phyloP scores from a whole-genome alignment of 495 filamentous ascomycete species.

The Letharia lupina region DNA sequence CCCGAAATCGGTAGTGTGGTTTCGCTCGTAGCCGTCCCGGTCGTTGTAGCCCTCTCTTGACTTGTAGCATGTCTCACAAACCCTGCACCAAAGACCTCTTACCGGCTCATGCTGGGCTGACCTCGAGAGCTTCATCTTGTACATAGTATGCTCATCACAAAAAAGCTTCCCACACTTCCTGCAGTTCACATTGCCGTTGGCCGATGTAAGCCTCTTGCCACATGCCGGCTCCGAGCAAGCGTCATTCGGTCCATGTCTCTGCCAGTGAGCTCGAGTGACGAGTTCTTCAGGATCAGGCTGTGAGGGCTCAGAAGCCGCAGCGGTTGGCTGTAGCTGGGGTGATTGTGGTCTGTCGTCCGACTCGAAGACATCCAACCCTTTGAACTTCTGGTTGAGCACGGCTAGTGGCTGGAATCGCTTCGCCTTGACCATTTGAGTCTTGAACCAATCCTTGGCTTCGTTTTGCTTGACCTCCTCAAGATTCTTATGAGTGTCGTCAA shows the following conservation, averaged over 20 bases:
- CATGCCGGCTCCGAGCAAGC: constrained; percentile 81
- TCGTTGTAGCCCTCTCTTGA: constrained; percentile 93
- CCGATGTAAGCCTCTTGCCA: constrained; percentile 63
- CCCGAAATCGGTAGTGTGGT: constrained; percentile 62
- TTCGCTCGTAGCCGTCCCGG: constrained; percentile 56
- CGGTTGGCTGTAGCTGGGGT: constrained; percentile 15
- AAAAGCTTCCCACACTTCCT: constrained; percentile 86
- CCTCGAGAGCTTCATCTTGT: constrained; percentile 94
- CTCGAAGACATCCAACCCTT: constrained; percentile 95
- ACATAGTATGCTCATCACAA: constrained; percentile 98
- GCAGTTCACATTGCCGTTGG: constrained; percentile 83
- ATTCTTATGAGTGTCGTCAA: constrained; percentile 89
- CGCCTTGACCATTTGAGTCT: constrained; percentile 89
- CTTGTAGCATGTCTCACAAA: constrained; percentile 98
- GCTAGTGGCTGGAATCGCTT: constrained; percentile 93
- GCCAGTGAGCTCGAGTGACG: constrained; percentile 84
- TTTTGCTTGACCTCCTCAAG: constrained; percentile 90
- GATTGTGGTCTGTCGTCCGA: constrained; percentile 57
- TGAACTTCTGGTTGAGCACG: constrained; percentile 87
- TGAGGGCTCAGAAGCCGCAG: constrained; percentile 30
- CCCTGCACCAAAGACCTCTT: constrained; percentile 83
- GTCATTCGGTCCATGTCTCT: constrained; percentile 62
- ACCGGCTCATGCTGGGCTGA: constrained; percentile 88
- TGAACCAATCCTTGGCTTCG: constrained; percentile 97
- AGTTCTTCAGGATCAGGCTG: constrained; percentile 80